These are phyloP conservation scores for Blastocystis sp. DNA, from an alignment of 352 stramenopile species.

Conservation along the genomic window DNA sequence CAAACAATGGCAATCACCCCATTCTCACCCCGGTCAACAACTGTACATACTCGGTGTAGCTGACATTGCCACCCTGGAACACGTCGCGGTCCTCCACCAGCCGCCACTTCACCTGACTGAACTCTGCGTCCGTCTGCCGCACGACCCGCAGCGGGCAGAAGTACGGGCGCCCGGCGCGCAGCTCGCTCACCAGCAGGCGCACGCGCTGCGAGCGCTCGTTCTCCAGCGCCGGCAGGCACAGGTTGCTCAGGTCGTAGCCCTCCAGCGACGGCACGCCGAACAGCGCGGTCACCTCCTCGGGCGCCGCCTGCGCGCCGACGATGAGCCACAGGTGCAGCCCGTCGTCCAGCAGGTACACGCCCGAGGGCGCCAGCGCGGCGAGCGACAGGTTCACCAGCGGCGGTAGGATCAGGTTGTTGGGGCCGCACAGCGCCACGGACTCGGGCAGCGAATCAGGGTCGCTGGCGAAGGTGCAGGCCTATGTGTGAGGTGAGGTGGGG, in stretches of 20 bases:
- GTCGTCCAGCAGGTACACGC: constrained; percentile 94
- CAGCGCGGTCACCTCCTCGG: constrained; percentile 83
- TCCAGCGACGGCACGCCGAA: constrained; percentile 91
- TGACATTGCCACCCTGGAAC: constrained; percentile 92
- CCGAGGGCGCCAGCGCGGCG: constrained; percentile 86
- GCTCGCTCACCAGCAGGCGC: constrained; percentile 80
- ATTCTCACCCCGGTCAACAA: constrained; percentile 77
- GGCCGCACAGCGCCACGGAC: constrained; percentile 81
- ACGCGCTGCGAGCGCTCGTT: constrained; percentile 81
- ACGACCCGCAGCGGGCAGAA: constrained; percentile 84
- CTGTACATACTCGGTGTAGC: constrained; percentile 93
- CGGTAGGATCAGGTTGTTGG: constrained; percentile 71
- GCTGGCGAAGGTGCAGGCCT: constrained; percentile 60
- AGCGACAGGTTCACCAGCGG: constrained; percentile 87
- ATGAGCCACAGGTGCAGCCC: constrained; percentile 90
- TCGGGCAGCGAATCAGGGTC: constrained; percentile 76
- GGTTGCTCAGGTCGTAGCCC: constrained; percentile 83
- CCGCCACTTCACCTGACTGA: constrained; percentile 89
- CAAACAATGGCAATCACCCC: too few relatives aligned
- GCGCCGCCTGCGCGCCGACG: constrained; percentile 85
- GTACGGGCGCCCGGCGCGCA: constrained; percentile 78
- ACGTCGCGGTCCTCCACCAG: constrained; percentile 95
- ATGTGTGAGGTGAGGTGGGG: neutral
- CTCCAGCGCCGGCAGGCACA: constrained; percentile 63
- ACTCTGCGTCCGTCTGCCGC: constrained; percentile 85